Evolutionary conservation across 208 protist species (phyloP), one percentile per base, ranked within the genome.

Genomic region (Leptomonas pyrrhocoris): DNA sequence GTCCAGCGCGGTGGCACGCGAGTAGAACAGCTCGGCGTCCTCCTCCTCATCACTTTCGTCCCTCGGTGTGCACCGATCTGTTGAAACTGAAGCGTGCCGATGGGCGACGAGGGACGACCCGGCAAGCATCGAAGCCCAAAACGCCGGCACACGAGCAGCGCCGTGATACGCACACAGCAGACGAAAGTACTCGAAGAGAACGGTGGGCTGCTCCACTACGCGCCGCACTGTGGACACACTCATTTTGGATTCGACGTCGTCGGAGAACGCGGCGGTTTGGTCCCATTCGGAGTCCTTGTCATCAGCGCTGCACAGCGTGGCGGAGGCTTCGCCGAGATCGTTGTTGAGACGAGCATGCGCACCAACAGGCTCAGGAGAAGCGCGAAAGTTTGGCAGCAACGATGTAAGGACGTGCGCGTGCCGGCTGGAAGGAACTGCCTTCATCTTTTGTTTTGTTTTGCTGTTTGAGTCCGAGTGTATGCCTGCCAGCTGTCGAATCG

Each of bases 161-260:
- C 71, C 71, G 63, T 77, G 71, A 45, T 67, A 77, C 9, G 48
- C 7, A 28, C 62, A 67, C 9, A 77, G 57, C 36, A 71, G 49
- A 31, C 62, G 23, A 28, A 77, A 77, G 49, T 66, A 77, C 27
- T 63, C 55, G 16, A 71, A 77, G 1, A 77, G 19, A 4, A 55
- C 2, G 31, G 46, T 71, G 9, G 27, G 36, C 34, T n/a, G 19
- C 36, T 31, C 36, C 0, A 2, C 11, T 8, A 12, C 6, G 28
- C 21, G 31, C 12, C 34, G 46, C 19, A 27, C 49, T 11, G 61
- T 21, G 11, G 49, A 31, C 16, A 67, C 16, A 16, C 49, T 55
- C n/a, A 9, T 7, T 13, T 55, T 48, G 4, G 61, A 67, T 30
- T 1, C 23, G 49, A 19, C 38, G 48, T 23, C 46, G 36, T 55